Conservation (phyloP, 495 filamentous ascomycete genomes). For the Xylaria intraflava region DNA sequence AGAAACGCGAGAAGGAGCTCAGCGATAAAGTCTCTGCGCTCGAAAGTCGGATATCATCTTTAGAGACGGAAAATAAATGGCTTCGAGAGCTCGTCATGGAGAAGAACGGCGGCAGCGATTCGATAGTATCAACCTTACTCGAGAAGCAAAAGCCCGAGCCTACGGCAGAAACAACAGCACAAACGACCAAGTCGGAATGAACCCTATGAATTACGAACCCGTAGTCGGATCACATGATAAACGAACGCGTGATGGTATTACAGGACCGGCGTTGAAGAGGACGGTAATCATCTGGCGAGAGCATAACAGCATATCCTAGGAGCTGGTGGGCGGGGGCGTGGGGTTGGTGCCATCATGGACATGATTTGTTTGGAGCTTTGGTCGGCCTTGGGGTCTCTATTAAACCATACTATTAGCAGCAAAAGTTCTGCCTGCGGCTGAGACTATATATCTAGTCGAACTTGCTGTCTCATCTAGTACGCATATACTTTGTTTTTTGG, state of each 20-base stretch:
- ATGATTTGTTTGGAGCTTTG: conserved; percentile 4
- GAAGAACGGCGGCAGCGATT: conserved; percentile 64
- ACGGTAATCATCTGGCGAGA: conserved; percentile 3
- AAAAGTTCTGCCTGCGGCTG: conserved; percentile 1
- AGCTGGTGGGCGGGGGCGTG: neutral
- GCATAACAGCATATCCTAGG: neutral
- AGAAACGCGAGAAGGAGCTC: conserved; percentile 85
- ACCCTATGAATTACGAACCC: neutral
- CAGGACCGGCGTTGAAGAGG: conserved; percentile 12
- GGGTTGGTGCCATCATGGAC: neutral
- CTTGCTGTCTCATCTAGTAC: neutral
- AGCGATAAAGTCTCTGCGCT: conserved; percentile 72
- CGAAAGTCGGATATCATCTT: conserved; percentile 72
- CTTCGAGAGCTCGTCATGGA: conserved; percentile 88
- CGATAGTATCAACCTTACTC: conserved; percentile 39
- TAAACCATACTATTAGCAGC: conserved; percentile 7
- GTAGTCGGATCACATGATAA: neutral
- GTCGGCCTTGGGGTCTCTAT: neutral
- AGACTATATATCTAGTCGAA: neutral
- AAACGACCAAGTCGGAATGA: neutral
- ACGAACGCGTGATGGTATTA: conserved; percentile 7
- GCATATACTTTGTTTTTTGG: neutral
- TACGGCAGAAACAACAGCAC: conserved; percentile 1
- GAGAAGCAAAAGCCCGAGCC: conserved; percentile 32
- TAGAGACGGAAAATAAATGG: conserved; percentile 97